These are phyloP conservation scores for Coleophoma cylindrospora DNA, from an alignment of 2,329 filamentous ascomycete species.

Conservation along the genomic window DNA sequence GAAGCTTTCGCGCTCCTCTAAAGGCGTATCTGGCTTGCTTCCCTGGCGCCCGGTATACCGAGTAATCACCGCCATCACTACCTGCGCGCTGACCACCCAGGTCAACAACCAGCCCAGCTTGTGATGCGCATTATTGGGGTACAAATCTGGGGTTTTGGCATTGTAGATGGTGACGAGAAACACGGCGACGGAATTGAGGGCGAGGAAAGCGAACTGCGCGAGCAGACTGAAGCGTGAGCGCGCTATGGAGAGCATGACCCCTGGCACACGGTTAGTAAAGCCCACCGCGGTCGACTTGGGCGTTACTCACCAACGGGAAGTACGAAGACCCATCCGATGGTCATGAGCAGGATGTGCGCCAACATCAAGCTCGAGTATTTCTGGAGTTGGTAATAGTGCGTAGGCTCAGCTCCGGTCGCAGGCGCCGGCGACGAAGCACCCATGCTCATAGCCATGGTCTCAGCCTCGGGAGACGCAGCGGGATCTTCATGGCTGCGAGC, in stretches of 20 bases:
- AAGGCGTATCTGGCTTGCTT: slow-evolving; percentile 14
- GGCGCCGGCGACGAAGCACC: slow-evolving; percentile 7
- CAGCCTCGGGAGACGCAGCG: slow-evolving; percentile 15
- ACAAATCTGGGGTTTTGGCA: slow-evolving; percentile 75
- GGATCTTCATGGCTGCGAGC: slow-evolving; percentile 20
- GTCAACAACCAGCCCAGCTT: slow-evolving; percentile 83
- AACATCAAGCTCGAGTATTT: slow-evolving; percentile 32
- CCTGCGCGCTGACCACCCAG: slow-evolving; percentile 65
- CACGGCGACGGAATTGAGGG: slow-evolving; percentile 58
- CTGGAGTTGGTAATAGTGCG: slow-evolving; percentile 35
- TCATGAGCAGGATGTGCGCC: slow-evolving; percentile 65
- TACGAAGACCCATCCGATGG: slow-evolving; percentile 63
- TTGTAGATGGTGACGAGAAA: slow-evolving; percentile 70
- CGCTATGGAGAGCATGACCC: slow-evolving; percentile 78
- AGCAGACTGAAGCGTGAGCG: slow-evolving; percentile 69
- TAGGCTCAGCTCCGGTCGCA: slow-evolving; percentile 16
- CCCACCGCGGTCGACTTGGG: not conserved
- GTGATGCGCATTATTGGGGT: slow-evolving; percentile 82
- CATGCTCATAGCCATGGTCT: slow-evolving; percentile 28
- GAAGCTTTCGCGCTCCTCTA: slow-evolving; percentile 51
- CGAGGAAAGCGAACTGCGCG: slow-evolving; percentile 63
- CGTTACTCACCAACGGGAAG: slow-evolving; percentile 58
- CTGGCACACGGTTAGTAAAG: slow-evolving; percentile 8
- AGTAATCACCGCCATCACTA: slow-evolving; percentile 43
- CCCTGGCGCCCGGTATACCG: slow-evolving; percentile 20